Evolutionary conservation across 306 rosid genomes (phyloP), one percentile per base, ranked within the genome.

Genomic region (Canavalia ensiformis): DNA sequence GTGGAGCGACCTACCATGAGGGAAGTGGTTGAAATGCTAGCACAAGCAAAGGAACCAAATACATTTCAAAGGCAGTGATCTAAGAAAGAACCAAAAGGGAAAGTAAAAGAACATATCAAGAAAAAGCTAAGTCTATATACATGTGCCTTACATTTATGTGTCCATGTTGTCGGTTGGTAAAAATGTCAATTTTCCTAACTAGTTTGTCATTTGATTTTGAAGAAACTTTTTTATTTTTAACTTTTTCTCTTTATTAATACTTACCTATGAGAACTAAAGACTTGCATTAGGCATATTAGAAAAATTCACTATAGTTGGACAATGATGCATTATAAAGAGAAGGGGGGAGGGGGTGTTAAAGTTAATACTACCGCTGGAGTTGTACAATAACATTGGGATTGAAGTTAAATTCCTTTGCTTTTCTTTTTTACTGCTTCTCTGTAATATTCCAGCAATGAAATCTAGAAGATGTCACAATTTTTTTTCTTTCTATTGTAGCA

Each of bases 1-100:
- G 91, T 94, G 80, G 98, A 94, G 83, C 49, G 98, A 70, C 96
- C 98, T 46, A 89, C 95, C 79, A 94, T 92, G 98, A 90, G 98
- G 84, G 98, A 94, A 83, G 98, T 94, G 39, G 96, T 94, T 71
- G 94, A 94, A 72, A 94, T 94, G 96, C 93, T 94, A 34, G 88
- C 87, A 63, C 94, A 94, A 81, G 96, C 95, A 30, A 91, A 89
- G 65, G 94, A 92, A 79, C 91, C 94, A 8, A 80, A 85, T 41
- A 75, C 87, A 65, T 92, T 90, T 49, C 83, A 89, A 68, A 81
- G 87, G 89, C 86, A 85, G 74, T 91, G 84, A 84, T 34, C 1
- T 10, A 68, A 28, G 28, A 42, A 68, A 52, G 54, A 6, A 35
- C 2, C 1, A 2, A 75, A 35, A 7, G 2, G 52, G 34, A 11